phyloP scores from a whole-genome alignment of 148 eudicot species.

The Drosera capensis region DNA sequence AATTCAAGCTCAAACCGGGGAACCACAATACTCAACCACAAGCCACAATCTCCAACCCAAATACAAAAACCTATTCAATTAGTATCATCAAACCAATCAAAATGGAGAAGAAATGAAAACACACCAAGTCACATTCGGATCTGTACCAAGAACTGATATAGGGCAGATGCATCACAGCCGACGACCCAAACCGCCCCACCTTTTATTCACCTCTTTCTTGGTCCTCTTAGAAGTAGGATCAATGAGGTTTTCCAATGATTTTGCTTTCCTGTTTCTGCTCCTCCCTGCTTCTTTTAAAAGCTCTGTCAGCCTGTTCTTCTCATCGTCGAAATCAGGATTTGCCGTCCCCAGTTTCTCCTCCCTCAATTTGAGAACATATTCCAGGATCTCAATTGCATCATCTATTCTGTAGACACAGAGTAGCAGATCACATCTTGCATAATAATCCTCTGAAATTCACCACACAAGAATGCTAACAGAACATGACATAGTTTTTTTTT shows the following conservation, averaged over 20 bases:
- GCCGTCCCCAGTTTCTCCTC: slow-evolving; percentile 12
- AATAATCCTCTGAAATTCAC: too few species aligned
- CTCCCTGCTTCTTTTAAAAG: slow-evolving; percentile 9
- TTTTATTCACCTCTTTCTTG: background rate
- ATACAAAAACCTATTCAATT: too few species aligned
- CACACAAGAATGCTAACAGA: too few species aligned
- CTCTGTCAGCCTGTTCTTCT: slow-evolving; percentile 8
- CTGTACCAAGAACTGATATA: background rate
- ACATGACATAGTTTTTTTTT: background rate
- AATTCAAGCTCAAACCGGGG: too few species aligned
- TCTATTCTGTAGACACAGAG: slow-evolving; percentile 5
- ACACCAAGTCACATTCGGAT: background rate
- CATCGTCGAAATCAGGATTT: slow-evolving; percentile 8
- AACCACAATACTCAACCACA: too few species aligned
- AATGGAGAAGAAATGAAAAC: too few species aligned
- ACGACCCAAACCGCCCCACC: slow-evolving; percentile 1
- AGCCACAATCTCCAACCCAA: too few species aligned
- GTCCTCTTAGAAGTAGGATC: slow-evolving; percentile 3
- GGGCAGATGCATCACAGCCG: background rate
- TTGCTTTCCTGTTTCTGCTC: slow-evolving; percentile 5
- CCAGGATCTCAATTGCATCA: slow-evolving; percentile 6
- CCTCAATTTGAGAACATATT: slow-evolving; percentile 8
- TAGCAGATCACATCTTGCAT: too few species aligned
- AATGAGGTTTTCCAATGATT: slow-evolving; percentile 8
- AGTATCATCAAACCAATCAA: too few species aligned